phyloP scores from a whole-genome alignment of 495 filamentous ascomycete genomes.

The Penicillium soppii region DNA sequence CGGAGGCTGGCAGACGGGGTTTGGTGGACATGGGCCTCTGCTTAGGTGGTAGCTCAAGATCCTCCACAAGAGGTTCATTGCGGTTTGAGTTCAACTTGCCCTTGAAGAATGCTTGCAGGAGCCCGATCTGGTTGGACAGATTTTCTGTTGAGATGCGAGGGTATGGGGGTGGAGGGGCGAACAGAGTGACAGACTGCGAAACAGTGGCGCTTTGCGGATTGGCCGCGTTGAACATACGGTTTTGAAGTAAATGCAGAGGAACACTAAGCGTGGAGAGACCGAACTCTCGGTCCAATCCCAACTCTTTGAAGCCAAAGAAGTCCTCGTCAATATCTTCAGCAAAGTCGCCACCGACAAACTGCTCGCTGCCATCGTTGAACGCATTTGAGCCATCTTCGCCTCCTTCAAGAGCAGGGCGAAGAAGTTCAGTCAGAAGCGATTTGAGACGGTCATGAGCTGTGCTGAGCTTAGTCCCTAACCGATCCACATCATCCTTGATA shows the following conservation, averaged over 20 bases:
- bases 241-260: slow-evolving; percentile 90
- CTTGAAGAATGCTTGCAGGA: slow-evolving; percentile 87
- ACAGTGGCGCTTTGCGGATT: slow-evolving; percentile 70
- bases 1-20: slow-evolving; percentile 88
- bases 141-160: slow-evolving; percentile 80
- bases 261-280: slow-evolving; percentile 83
- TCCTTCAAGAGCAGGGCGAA: slow-evolving; percentile 83
- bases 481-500: slow-evolving; percentile 89
- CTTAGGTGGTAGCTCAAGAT: slow-evolving; percentile 91
- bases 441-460: slow-evolving; percentile 92
- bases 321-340: slow-evolving; percentile 97
- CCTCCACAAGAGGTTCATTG: slow-evolving; percentile 83
- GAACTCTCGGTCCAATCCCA: slow-evolving; percentile 88
- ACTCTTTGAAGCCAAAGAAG: slow-evolving; percentile 97
- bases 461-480: slow-evolving; percentile 77
- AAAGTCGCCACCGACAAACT: slow-evolving; percentile 95
- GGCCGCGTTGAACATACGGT: slow-evolving; percentile 77
- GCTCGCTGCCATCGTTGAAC: slow-evolving; percentile 95
- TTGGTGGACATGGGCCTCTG: slow-evolving; percentile 71
- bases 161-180: slow-evolving; percentile 62
- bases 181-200: slow-evolving; percentile 48
- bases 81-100: slow-evolving; percentile 78
- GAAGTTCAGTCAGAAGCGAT: slow-evolving; percentile 80
- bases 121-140: slow-evolving; percentile 73
- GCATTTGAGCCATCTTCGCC: slow-evolving; percentile 83